Conservation (phyloP, 495 filamentous ascomycete genomes). For the Penicillium pancosmium region DNA sequence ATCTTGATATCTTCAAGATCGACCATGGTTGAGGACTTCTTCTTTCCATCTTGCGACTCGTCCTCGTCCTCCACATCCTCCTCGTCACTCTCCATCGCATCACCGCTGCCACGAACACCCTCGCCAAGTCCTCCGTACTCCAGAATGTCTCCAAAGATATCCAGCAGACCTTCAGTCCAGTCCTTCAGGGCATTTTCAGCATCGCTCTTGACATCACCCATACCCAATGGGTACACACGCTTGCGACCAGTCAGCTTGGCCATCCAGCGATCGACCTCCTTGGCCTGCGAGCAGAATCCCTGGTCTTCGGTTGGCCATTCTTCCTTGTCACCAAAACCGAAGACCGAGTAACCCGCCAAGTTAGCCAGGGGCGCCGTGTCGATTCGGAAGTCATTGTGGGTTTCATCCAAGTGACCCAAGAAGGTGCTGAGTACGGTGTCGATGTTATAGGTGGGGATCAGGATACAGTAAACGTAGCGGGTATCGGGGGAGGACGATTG, state of each 20-base stretch:
- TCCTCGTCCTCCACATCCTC: constrained; percentile 62
- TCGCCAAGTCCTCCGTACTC: constrained; percentile 71
- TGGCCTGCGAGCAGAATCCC: constrained; percentile 89
- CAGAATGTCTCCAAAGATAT: constrained; percentile 65
- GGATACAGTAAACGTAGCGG: constrained; percentile 77
- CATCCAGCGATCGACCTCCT: constrained; percentile 91
- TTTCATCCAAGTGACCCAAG: constrained; percentile 81
- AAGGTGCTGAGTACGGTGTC: constrained; percentile 84
- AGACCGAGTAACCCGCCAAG: constrained; percentile 85
- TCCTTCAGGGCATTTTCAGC: constrained; percentile 65
- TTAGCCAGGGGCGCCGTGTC: constrained; percentile 80
- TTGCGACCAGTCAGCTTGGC: constrained; percentile 83
- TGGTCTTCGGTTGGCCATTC: constrained; percentile 90
- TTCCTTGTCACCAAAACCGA: constrained; percentile 88
- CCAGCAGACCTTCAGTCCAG: constrained; percentile 76
- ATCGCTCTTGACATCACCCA: constrained; percentile 82
- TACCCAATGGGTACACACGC: constrained; percentile 80
- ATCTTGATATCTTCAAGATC: constrained; percentile 88
- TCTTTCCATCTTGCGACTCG: constrained; percentile 36
- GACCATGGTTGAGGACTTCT: constrained; percentile 53
- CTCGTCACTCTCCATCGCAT: constrained; percentile 80
- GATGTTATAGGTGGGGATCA: constrained; percentile 90
- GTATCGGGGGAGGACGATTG: constrained; percentile 47
- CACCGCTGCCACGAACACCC: constrained; percentile 78
- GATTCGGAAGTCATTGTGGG: constrained; percentile 93